Base-by-base conservation (phyloP, 306 rosid species). In the Astragalus membranaceus region DNA sequence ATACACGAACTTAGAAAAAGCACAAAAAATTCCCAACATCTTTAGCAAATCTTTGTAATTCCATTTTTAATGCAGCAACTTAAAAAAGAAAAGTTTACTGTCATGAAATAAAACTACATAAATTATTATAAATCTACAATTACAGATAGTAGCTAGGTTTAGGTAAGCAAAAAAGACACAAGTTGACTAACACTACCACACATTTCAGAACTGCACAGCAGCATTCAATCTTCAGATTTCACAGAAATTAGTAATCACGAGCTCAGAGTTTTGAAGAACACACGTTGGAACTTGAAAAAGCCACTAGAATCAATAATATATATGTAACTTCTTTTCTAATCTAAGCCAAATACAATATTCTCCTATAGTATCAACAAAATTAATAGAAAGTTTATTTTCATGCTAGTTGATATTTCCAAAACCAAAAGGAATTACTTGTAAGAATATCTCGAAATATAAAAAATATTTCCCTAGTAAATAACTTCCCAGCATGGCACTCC, bases 351-450 rank as follows among this genome's bases (percentile, higher is more conserved):
- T 23, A 23, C 26, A 1, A 23, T 2, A 23, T 1, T n/a, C 26
- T 23, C 5, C 3, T 4, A 33, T 1, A 5, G 0, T 32, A 26
- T 59, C n/a, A 72, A 16, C 16, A 61, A 49, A 47, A 59, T 20
- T 72, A 47, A 33, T 16, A 17, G n/a, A n/a, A n/a, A 52, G 69
- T 11, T n/a, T n/a, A n/a, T n/a, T n/a, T n/a, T n/a, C n/a, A 29
- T 63, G 73, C 29, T 73, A 74, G 51, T 53, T 69, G 42, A 36
- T 59, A 50, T 68, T 35, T 29, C 44, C 43, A 73, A 73, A n/a
- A 35, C 66, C 67, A 73, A 55, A 41, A 54, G 69, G 32, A n/a
- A n/a, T 72, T 76, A 75, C 63, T 74, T 42, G 66, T 32, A n/a
- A n/a, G n/a, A n/a, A n/a, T n/a, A n/a, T n/a, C n/a, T n/a, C n/a